Percentiles rank a stretch among this genome's conserved stretches.
Conservation (phyloP, 2,329 filamentous ascomycete genomes). For the Leptodontidium sp. region DNA sequence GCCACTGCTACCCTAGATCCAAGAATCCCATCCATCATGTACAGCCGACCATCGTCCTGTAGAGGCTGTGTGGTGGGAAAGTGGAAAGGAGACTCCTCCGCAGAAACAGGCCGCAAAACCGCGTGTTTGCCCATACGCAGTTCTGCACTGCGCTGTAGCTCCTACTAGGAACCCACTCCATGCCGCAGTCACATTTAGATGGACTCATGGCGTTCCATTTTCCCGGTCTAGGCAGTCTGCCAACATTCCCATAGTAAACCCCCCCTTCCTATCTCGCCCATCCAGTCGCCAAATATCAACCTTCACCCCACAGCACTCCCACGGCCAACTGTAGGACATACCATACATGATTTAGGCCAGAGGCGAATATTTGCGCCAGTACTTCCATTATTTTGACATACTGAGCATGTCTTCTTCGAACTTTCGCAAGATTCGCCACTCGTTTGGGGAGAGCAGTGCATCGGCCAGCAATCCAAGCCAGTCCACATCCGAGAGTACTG, state of each 20-base stretch:
- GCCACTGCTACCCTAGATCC: too few species aligned
- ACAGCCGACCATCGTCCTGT: not conserved
- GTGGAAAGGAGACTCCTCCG: conserved; percentile 34
- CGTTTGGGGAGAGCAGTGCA: conserved; percentile 39
- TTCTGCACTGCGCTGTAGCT: not conserved
- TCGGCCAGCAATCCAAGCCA: conserved; percentile 40
- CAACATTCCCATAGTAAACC: conserved; percentile 26
- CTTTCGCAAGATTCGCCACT: conserved; percentile 43
- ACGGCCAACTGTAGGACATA: not conserved
- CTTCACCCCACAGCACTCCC: not conserved
- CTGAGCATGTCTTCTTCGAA: conserved; percentile 34
- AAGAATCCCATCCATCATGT: not conserved
- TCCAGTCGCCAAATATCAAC: conserved; percentile 23
- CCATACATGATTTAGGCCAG: not conserved
- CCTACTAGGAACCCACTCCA: conserved; percentile 1
- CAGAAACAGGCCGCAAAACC: conserved; percentile 19
- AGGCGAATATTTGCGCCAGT: not conserved
- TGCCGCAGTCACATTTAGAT: conserved; percentile 25
- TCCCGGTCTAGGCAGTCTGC: conserved; percentile 20
- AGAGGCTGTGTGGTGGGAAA: not conserved
- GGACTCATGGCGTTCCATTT: conserved; percentile 28
- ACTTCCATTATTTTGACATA: not conserved
- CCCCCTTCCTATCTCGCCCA: conserved; percentile 19
- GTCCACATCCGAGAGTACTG: conserved; percentile 41
- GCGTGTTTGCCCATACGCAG: conserved; percentile 11